A percentile compares a stretch with the other conserved stretches of the same genome.
These are phyloP conservation scores for Globisporangium solare DNA, from an alignment of 352 stramenopile species.

Conservation along the genomic window DNA sequence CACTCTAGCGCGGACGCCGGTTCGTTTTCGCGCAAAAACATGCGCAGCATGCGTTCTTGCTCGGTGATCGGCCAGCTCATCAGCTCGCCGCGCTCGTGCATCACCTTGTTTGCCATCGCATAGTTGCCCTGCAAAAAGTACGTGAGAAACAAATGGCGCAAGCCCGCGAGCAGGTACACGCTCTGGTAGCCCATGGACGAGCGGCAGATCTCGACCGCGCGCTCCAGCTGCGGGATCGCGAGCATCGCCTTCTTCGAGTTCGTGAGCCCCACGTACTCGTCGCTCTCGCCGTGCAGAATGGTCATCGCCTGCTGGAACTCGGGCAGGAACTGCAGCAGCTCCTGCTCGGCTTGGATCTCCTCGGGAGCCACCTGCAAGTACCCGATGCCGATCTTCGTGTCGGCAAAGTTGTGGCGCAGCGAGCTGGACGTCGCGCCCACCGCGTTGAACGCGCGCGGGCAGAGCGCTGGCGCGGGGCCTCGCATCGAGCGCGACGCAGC, in stretches of 20 bases:
- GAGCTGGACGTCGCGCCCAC: slow-evolving; percentile 23
- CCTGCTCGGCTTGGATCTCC: slow-evolving; percentile 60
- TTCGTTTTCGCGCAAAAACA: slow-evolving; percentile 52
- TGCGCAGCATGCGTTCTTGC: slow-evolving; percentile 63
- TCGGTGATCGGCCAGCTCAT: slow-evolving; percentile 68
- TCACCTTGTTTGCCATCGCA: slow-evolving; percentile 35
- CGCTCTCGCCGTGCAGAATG: slow-evolving; percentile 36
- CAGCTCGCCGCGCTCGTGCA: slow-evolving; percentile 64
- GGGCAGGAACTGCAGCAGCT: slow-evolving; percentile 53
- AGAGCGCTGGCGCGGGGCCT: background rate
- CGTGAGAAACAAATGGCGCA: slow-evolving; percentile 58
- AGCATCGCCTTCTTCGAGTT: slow-evolving; percentile 48
- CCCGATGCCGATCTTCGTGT: slow-evolving; percentile 61
- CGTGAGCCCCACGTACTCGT: slow-evolving; percentile 27
- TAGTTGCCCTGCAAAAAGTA: slow-evolving; percentile 67
- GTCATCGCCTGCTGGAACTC: slow-evolving; percentile 68
- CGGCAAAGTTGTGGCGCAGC: slow-evolving; percentile 41
- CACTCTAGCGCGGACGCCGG: slow-evolving; percentile 38
- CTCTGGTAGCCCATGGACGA: slow-evolving; percentile 73
- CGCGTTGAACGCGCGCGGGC: slow-evolving; percentile 1
- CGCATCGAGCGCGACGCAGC: background rate
- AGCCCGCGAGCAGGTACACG: slow-evolving; percentile 51
- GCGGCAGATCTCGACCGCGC: slow-evolving; percentile 71
- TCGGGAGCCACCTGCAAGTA: slow-evolving; percentile 55
- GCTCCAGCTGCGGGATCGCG: slow-evolving; percentile 49